Conservation (phyloP, 2,329 filamentous ascomycete species). For the Phialophora tarda region DNA sequence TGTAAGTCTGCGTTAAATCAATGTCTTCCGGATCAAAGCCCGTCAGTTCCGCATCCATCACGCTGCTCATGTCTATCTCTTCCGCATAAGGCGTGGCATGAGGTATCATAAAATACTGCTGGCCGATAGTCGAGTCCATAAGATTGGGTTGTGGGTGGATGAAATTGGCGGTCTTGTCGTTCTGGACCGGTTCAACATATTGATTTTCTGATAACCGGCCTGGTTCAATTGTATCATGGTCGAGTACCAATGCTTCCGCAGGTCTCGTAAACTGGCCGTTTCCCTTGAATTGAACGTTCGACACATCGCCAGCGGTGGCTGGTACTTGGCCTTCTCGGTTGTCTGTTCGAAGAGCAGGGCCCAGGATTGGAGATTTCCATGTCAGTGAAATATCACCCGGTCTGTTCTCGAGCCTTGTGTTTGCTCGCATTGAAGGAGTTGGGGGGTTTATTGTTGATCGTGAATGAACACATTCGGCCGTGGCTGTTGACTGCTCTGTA, state of each 20-base stretch:
- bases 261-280: not conserved
- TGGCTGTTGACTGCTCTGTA: not conserved
- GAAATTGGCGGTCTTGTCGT: not conserved
- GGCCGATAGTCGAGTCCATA: not conserved
- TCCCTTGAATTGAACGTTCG: not conserved
- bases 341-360: not conserved
- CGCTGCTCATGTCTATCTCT: not conserved
- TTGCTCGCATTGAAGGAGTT: not conserved
- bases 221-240: not conserved
- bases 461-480: not conserved
- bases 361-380: not conserved
- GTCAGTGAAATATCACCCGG: not conserved
- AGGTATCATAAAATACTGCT: no score
- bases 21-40: not conserved
- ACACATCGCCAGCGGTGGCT: not conserved
- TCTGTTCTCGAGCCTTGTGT: not conserved
- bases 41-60: not conserved
- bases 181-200: not conserved
- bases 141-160: not conserved
- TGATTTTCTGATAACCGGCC: not conserved
- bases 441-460: not conserved
- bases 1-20: not conserved
- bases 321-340: not conserved
- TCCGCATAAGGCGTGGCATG: not conserved
- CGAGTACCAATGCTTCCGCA: not conserved